phyloP scores from a whole-genome alignment of 2,329 filamentous ascomycete genomes.

The Graphilbum ipis-grandicollis region DNA sequence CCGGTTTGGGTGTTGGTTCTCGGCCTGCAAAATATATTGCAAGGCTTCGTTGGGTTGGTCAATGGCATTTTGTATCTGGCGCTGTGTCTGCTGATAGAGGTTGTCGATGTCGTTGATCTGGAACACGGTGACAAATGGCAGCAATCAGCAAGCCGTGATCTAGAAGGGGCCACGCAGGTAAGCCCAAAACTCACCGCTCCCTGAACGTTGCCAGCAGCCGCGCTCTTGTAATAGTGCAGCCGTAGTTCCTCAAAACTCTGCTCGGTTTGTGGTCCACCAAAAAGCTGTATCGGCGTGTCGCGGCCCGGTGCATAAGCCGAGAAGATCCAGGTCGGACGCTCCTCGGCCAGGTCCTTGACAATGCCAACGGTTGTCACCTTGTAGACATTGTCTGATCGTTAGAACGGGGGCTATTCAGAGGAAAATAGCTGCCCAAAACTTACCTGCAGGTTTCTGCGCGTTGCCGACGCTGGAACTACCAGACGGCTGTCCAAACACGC shows the following conservation, averaged over 20 bases:
- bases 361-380: slow-evolving; percentile 42
- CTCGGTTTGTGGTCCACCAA: slow-evolving; percentile 63
- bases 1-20: slow-evolving; percentile 60
- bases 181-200: slow-evolving; percentile 24
- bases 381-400: slow-evolving; percentile 18
- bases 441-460: background rate
- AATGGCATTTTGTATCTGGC: slow-evolving; percentile 56
- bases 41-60: slow-evolving; percentile 55
- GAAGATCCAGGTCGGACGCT: slow-evolving; percentile 69
- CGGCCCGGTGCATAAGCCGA: slow-evolving; percentile 69
- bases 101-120: slow-evolving; percentile 43
- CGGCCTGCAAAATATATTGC: slow-evolving; percentile 47
- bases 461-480: background rate
- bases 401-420: too few species aligned
- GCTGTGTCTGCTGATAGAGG: slow-evolving; percentile 45
- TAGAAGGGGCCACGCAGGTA: background rate
- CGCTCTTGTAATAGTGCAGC: slow-evolving; percentile 48
- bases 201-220: slow-evolving; percentile 40
- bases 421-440: too few species aligned
- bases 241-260: slow-evolving; percentile 81
- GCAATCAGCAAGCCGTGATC: background rate
- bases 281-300: slow-evolving; percentile 65
- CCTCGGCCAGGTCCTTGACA: slow-evolving; percentile 47
- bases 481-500: slow-evolving; percentile 12
- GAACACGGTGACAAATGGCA: too few species aligned